A percentile compares a stretch with the other conserved stretches of the same genome.
phyloP scores from a whole-genome alignment of 1,284 basidiomycete genomes.

The Pseudozyma sp. region DNA sequence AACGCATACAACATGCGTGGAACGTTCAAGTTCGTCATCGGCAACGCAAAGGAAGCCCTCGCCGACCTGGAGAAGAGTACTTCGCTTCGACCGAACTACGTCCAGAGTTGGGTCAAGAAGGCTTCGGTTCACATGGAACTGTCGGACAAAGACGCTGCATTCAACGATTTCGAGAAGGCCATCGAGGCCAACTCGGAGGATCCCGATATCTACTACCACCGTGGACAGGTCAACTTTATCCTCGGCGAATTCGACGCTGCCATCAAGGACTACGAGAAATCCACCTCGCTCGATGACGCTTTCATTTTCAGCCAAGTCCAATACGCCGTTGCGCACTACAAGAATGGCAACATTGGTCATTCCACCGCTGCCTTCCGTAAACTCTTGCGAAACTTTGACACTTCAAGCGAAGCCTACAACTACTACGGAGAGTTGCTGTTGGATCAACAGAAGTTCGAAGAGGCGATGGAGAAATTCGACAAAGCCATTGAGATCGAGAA shows the following conservation, averaged over 20 bases:
- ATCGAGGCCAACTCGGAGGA: constrained; percentile 85
- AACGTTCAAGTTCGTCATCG: constrained; percentile 85
- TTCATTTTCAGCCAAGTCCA: constrained; percentile 98
- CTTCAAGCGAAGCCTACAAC: constrained; percentile 69
- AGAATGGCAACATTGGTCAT: constrained; percentile 80
- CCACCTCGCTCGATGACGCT: constrained; percentile 81
- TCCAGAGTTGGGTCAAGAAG: constrained; percentile 95
- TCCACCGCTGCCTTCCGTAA: constrained; percentile 88
- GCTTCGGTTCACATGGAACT: constrained; percentile 98
- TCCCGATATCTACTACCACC: constrained; percentile 98
- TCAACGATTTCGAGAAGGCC: constrained; percentile 91
- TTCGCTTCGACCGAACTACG: constrained; percentile 79
- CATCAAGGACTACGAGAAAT: constrained; percentile 89
- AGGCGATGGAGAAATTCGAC: constrained; percentile 96
- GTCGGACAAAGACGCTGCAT: constrained; percentile 75
- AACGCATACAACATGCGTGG: constrained; percentile 93
- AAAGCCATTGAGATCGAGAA: constrained; percentile 89
- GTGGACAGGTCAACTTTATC: constrained; percentile 98
- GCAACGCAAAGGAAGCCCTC: constrained; percentile 86
- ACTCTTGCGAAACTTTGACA: constrained; percentile 61
- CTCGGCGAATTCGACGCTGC: constrained; percentile 89
- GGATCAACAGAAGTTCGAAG: constrained; percentile 89
- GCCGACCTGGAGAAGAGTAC: constrained; percentile 85
- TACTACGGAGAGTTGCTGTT: constrained; percentile 90
- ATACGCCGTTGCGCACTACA: constrained; percentile 96